Base-by-base conservation (phyloP, 805 yeast genomes). In the Brettanomyces bruxellensis region DNA sequence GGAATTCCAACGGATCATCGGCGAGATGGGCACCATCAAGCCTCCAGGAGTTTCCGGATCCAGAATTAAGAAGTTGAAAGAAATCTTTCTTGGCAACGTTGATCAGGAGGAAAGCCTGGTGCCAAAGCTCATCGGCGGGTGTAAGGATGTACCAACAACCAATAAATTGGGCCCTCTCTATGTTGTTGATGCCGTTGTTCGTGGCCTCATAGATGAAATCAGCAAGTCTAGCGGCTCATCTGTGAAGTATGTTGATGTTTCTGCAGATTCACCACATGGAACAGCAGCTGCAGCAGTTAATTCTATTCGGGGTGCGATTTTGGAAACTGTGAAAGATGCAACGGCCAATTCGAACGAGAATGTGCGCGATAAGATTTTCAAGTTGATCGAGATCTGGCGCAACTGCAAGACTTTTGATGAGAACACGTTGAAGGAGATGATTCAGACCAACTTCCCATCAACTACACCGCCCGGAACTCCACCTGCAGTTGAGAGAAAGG, bases 11-110 rank as follows among this genome's bases (percentile, higher is more conserved):
- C 51, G 65, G 42, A 68, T 70, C 32, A 64, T 76, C 48, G 71
- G 69, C 52, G 81, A 76, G 58, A 61, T 78, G 45, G 69, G 75
- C 28, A 71, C 75, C 5, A 67, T 84, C 56, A 83, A 82, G 65
- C 78, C 96, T 13, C 91, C 91, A 12, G 98, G 99, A 50, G 93
- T 91, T 45, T 89, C 97, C 28, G 98, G 98, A 40, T 81, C 95
- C 47, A 88, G 96, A 69, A 93, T 91, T 66, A 86, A 86, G 64
- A 81, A 81, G 59, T 71, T 90, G 60, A 86, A 91, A 41, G 84
- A 86, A 47, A 63, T 86, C 51, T 95, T 96, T 47, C 71, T 82
- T 50, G 76, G 75, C 53, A 78, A 88, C 63, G 83, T 84, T 37
- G 49, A 50, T 41, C 60, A 62, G 38, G 67, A 64, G 53, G 70